Evolutionary conservation across 2,329 filamentous ascomycete species (phyloP), one percentile per base, ranked within the genome.

Genomic region (Teratosphaeria epicoccoides): DNA sequence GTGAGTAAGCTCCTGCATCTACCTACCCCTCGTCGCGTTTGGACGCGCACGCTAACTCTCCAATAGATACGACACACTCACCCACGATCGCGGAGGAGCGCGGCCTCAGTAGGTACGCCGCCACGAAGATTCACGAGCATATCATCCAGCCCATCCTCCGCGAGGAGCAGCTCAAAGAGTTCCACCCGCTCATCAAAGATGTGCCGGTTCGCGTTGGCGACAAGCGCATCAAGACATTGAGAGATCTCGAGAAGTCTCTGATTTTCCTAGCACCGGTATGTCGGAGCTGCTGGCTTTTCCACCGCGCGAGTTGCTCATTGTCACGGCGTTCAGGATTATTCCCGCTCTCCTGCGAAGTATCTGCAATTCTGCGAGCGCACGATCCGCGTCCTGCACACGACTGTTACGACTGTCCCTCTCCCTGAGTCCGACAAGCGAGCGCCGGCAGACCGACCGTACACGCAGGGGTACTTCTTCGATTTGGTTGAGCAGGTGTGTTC

Each of bases 391-490:
- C 84, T 95, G 68, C 87, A 94, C 76, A 84, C 88, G 58, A 93
- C 88, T 54, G 87, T 94, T 70, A 84, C 88, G 70, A 84, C 85
- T 70, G 78, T 96, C 59, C 84, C 81, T 76, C 78, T 96, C 59
- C 84, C 81, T 76, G 88, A 94, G 68, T 83, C 83, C 68, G 90
- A 97, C 70, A 87, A 91, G 73, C 84, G 84, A 60, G 82, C 88
- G 68, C 85, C 87, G 54, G 76, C 81, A 71, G 91, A 97, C 71
- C 84, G 86, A 63, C 88, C 89, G 60, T 97, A 96, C 76, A 93
- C 85, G 78, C 88, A 87, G 79, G 88, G 88, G 67, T 97, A 97
- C 73, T 96, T 96, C 69, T 85, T 96, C 73, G 91, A 97, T 74
- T 83, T 97, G 55, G 84, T 94, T 69, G 88, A 94, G 69, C 90